Evolutionary conservation across 768 basidiomycete species (phyloP), one percentile per base, ranked within the genome.

Genomic region (Hericium coralloides): DNA sequence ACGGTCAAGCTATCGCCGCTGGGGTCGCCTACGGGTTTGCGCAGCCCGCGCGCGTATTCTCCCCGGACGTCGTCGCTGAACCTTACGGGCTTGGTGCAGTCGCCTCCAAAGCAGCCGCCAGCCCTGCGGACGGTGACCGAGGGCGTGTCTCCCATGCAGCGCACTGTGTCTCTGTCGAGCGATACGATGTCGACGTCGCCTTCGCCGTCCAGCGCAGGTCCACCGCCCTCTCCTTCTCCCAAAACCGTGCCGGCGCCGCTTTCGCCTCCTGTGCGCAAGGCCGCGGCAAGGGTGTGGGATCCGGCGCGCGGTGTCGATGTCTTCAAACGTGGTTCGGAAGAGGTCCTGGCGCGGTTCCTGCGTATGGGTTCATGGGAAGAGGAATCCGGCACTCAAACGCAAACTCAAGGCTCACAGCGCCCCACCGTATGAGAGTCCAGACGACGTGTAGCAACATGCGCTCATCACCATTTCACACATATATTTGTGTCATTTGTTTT

Each of bases 301-400:
- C 92, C 92, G 17, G 83, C 84, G 10, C 83, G 92, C 20, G 87
- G 85, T 47, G 84, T 94, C 2, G 92, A 95, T 58, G 64, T 88
- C 41, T 92, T 94, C 72, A 94, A 92, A 69, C 82, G 81, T 53
- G 87, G 87, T 14, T 92, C 91, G 2, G 92, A 95, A 68, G 88
- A 94, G 64, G 90, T 93, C 23, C 75, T 95, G 26, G 82, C 87
- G 10, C 76, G 88, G 50, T 93, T 95, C 70, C 73, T 93, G 73
- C 86, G 81, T 65, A 84, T 87, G 79, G 83, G 85, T 20, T 80
- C 84, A 50, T 85, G 81, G 78, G 85, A 85, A 58, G 79, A 82
- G 25, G 81, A 82, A 50, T 67, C 65, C 17, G n/a, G 43, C 17
- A 10, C 43, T 2, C n/a, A 45, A 31, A 8, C 31, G 31, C 31